Evolutionary conservation across 2,329 filamentous ascomycete species (phyloP), one percentile per base, ranked within the genome.

Genomic region (Colletotrichum godetiae): DNA sequence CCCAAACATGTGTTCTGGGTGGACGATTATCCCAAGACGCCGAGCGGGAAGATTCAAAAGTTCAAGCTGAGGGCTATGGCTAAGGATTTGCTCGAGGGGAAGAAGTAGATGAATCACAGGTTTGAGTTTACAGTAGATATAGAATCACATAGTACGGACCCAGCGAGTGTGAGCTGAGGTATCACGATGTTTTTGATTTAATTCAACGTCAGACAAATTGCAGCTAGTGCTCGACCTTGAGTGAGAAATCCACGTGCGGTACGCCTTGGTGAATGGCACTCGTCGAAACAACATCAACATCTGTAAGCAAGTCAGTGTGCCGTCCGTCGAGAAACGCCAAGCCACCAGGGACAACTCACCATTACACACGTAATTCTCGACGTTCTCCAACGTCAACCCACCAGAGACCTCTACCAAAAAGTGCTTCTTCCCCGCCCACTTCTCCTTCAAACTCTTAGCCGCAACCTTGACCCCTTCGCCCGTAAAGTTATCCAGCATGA

Each of bases 401-500:
- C 97, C 97, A 75, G 95, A 98, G 22, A 98, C 95, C 86, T 99
- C 97, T 46, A 99, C 88, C 80, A 98, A 82, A 77, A 97, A 95
- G 67, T 92, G 88, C 75, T 87, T 88, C 81, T 91, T 92, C 37
- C 92, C 93, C 70, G 89, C 90, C 94, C 95, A 98, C 77, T 92
- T 90, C 79, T 93, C 88, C 85, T 96, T 97, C 76, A 99, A 81
- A 77, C 89, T 92, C 80, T 84, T 88, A 15, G 96, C 94, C 0
- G 95, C 95, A 10, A 88, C 83, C 80, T 91, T 92, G 75, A 98
- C 92, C 0, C 92, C 94, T 1, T 94, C 92, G 0, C 93, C 91
- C 0, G 91, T 92, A 80, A 98, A 99, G 82, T 99, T 99, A 82
- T 99, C 97, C 73, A 99, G 85, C 97, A 99, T 99, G 74, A 99